Percentiles rank a stretch among this genome's conserved stretches.
Evolutionary conservation across 1,139 yeast species (phyloP).

Genomic region (Sugiyamaella neomexicana): DNA sequence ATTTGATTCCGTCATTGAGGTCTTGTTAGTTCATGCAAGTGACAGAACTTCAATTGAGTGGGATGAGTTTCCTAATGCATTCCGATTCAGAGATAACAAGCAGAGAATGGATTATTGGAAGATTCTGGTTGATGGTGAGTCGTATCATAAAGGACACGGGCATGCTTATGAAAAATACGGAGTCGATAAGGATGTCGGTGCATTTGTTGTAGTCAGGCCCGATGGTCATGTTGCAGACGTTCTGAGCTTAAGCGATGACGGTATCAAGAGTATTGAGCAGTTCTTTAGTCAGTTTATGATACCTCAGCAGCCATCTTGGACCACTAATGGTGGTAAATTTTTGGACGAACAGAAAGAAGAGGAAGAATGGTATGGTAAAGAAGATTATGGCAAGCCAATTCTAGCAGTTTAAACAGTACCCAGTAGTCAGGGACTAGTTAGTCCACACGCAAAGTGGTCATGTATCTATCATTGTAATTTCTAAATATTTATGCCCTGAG

Average conservation of each 20-base stretch:
- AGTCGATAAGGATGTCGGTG: constrained; percentile 36
- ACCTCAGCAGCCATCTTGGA: constrained; percentile 29
- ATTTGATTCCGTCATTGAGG: constrained; percentile 36
- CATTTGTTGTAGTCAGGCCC: constrained; percentile 41
- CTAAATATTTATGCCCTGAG: too few relatives aligned
- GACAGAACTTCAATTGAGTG: constrained; percentile 34
- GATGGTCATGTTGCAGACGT: constrained; percentile 42
- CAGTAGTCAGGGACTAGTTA: too few relatives aligned
- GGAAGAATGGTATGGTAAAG: constrained; percentile 25
- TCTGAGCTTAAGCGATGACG: constrained; percentile 29
- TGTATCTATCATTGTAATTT: too few relatives aligned
- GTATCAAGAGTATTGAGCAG: constrained; percentile 32
- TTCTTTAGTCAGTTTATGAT: constrained; percentile 36
- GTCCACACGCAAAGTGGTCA: too few relatives aligned
- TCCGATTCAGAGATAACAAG: constrained; percentile 37
- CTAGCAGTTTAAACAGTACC: too few relatives aligned
- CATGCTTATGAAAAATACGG: constrained; percentile 38
- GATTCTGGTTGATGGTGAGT: constrained; percentile 35
- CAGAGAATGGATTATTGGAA: constrained; percentile 42
- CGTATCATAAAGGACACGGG: constrained; percentile 35
- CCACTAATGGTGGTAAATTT: constrained; percentile 22
- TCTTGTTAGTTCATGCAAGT: constrained; percentile 36
- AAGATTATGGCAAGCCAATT: too few relatives aligned
- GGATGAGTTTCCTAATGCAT: constrained; percentile 39
- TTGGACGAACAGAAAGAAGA: constrained; percentile 19